These are phyloP conservation scores for Taxillus chinensis DNA, from an alignment of 164 flowering plant species.

Conservation along the genomic window DNA sequence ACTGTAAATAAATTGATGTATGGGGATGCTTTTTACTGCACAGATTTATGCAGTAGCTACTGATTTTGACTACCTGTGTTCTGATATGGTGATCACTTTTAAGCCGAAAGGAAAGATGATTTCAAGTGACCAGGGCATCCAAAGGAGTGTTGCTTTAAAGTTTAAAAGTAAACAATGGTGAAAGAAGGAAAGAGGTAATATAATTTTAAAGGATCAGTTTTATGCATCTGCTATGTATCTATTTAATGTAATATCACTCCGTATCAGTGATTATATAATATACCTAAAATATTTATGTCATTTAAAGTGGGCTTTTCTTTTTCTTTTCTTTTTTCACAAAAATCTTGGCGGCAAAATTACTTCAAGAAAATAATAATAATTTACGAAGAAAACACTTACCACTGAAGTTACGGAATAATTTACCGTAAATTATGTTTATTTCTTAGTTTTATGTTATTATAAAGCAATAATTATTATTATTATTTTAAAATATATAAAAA, in stretches of 20 bases:
- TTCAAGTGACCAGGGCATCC: not conserved
- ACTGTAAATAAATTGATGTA: constrained; percentile 33
- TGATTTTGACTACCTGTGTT: constrained; percentile 1
- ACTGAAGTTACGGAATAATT: too few species aligned
- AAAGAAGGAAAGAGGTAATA: not conserved
- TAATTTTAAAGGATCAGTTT: not conserved
- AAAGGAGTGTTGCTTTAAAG: not conserved
- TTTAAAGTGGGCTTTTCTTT: too few species aligned
- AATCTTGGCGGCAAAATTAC: not conserved
- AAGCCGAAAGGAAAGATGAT: not conserved
- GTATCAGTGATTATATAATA: too few species aligned
- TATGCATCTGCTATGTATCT: not conserved
- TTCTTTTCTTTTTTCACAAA: not conserved
- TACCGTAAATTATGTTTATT: too few species aligned
- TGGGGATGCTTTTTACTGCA: not conserved
- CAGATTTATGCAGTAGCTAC: not conserved
- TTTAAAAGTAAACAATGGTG: not conserved
- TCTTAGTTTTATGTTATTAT: too few species aligned
- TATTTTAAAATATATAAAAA: too few species aligned
- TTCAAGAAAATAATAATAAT: not conserved
- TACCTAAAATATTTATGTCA: too few species aligned
- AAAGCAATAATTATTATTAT: too few species aligned
- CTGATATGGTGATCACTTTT: not conserved
- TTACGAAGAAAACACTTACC: not conserved
- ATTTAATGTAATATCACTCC: too few species aligned